These are phyloP conservation scores for Cylindrotheca closterium DNA, from an alignment of 108 stramenopile species.

Conservation along the genomic window DNA sequence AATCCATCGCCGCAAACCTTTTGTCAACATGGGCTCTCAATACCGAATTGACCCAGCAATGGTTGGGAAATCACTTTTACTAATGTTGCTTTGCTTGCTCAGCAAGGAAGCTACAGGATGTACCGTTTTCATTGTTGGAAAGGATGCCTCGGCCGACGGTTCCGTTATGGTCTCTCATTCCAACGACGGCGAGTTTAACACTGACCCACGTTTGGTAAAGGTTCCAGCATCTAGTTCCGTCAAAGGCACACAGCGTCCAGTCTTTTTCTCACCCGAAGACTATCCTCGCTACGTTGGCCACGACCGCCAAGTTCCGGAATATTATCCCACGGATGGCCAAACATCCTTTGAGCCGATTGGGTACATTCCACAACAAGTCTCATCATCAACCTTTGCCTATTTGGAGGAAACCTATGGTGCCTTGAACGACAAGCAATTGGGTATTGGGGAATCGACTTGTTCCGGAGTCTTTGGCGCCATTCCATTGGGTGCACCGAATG, in stretches of 20 bases:
- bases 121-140: slow-evolving; percentile 45
- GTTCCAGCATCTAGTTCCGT: slow-evolving; percentile 53
- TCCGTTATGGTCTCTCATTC: slow-evolving; percentile 43
- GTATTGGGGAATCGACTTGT: slow-evolving; percentile 84
- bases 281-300: slow-evolving; percentile 79
- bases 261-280: slow-evolving; percentile 59
- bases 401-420: slow-evolving; percentile 82
- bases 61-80: neutral
- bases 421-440: slow-evolving; percentile 78
- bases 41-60: no score
- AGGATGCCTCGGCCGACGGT: slow-evolving; percentile 43
- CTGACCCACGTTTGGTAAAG: slow-evolving; percentile 71
- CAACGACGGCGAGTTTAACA: slow-evolving; percentile 55
- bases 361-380: slow-evolving; percentile 67
- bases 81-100: neutral
- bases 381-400: slow-evolving; percentile 68
- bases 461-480: slow-evolving; percentile 47
- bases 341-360: slow-evolving; percentile 48
- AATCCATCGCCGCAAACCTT: no score
- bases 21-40: no score
- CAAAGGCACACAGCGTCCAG: slow-evolving; percentile 33
- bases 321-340: slow-evolving; percentile 24
- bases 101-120: slow-evolving; percentile 8
- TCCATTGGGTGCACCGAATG: slow-evolving; percentile 39
- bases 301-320: slow-evolving; percentile 51